Conservation (phyloP, 805 yeast species). For the Candida hungchunana region DNA sequence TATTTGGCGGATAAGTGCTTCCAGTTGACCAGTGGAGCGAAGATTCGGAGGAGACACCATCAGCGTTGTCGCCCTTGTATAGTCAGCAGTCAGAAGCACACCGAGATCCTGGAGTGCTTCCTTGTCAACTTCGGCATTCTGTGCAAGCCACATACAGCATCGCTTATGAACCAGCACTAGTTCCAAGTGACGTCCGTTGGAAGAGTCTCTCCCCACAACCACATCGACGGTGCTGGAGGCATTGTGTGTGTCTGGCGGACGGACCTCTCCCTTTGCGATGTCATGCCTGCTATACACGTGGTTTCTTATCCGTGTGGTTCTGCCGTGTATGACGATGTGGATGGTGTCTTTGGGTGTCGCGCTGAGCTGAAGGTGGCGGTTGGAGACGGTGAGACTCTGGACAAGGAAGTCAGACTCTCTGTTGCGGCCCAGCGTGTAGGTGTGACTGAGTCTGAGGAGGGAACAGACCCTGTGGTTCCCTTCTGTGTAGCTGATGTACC, state of each 20-base stretch:
- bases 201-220: too few species aligned
- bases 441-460: neutral
- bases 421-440: neutral
- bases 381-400: too few species aligned
- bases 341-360: too few species aligned
- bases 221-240: too few species aligned
- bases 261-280: too few species aligned
- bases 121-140: neutral
- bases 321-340: too few species aligned
- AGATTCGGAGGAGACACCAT: conserved; percentile 1
- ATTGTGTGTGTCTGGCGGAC: too few species aligned
- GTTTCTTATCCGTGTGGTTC: too few species aligned
- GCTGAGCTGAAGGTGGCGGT: too few species aligned
- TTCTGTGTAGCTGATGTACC: neutral
- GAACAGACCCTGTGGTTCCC: neutral
- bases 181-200: too few species aligned
- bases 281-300: too few species aligned
- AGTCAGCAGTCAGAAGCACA: conserved; percentile 1
- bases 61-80: conserved; percentile 4
- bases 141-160: neutral
- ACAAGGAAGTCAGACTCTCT: neutral
- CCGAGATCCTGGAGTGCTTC: conserved; percentile 1
- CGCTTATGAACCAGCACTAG: neutral
- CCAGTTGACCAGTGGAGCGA: conserved; percentile 13
- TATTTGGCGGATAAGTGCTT: conserved; percentile 29